Base-by-base conservation (phyloP, 352 stramenopile species). In the Globisporangium solare region DNA sequence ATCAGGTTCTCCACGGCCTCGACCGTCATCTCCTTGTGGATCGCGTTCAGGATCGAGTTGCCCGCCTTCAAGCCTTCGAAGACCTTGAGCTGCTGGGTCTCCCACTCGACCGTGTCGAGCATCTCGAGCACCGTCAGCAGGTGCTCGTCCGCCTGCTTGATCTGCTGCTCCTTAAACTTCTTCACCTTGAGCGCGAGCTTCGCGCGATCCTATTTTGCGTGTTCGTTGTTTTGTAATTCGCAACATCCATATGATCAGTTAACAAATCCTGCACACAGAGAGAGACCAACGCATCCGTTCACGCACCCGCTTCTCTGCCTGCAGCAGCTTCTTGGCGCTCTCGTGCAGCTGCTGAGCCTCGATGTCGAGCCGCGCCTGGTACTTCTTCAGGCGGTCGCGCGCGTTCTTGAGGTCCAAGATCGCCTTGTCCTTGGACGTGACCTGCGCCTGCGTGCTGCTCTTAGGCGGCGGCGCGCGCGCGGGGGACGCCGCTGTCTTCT, bases 131-230 rank as follows among this genome's bases (percentile, higher is more conserved):
- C 83, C 43, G 93, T 88, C 32, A 96, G 74, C 60, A 96, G 63
- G 56, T 96, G 86, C 40, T 84, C 77, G 59, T 94, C 83, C 11
- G 86, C 84, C 54, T 95, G 79, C 21, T 84, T 72, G 65, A 96
- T 93, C 66, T 96, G 86, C 57, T 87, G 79, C 61, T 94, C 81
- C 55, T 94, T 94, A 63, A 91, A 95, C 68, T 95, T 96, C 54
- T 91, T 94, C 31, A 95, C 70, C 60, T 94, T 90, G 35, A 96
- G 69, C 66, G 81, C 86, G 20, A 95, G 65, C 60, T 92, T 95
- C 5, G 87, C 87, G 15, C 83, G 81, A 50, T 94, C 85, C 80
- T 94, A 61, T 14, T 20, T 52, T n/a, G n/a, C n/a, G n/a, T n/a
- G n/a, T n/a, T n/a, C n/a, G n/a, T n/a, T n/a, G n/a, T n/a, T n/a